phyloP scores from a whole-genome alignment of 1,284 basidiomycete genomes.

The Fomitiporia mediterranea region DNA sequence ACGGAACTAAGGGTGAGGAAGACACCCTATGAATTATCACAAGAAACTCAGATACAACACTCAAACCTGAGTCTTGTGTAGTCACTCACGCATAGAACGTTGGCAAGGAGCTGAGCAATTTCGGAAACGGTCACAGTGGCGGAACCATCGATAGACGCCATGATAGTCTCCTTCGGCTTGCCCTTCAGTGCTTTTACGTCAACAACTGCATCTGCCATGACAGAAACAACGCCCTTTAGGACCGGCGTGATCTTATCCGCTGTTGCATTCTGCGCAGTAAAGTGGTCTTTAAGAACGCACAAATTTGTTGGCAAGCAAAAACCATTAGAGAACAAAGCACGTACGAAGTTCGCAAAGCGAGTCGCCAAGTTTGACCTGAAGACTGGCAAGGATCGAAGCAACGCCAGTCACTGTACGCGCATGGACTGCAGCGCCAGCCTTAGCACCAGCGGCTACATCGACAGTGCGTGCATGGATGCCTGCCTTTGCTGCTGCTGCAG shows the following conservation, averaged over 20 bases:
- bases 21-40: not conserved
- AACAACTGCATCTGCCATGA: conserved; percentile 3
- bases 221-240: not conserved
- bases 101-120: not conserved
- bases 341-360: not conserved
- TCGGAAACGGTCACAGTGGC: not conserved
- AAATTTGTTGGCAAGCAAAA: not conserved
- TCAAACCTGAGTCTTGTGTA: not conserved
- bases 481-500: not conserved
- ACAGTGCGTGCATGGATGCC: not conserved
- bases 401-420: not conserved
- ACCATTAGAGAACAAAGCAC: not conserved
- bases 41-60: not conserved
- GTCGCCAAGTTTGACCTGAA: conserved; percentile 5
- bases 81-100: conserved; percentile 6
- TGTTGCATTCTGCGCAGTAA: conserved; percentile 1
- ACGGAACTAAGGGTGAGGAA: not conserved
- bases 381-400: not conserved
- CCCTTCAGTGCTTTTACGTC: conserved; percentile 5
- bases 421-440: not conserved
- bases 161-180: not conserved
- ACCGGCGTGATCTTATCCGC: not conserved
- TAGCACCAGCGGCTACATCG: not conserved
- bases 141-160: not conserved
- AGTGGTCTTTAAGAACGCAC: not conserved